Evolutionary conservation across 495 filamentous ascomycete genomes (phyloP).

Genomic region (Pseudomonodictys pantanalensis): DNA sequence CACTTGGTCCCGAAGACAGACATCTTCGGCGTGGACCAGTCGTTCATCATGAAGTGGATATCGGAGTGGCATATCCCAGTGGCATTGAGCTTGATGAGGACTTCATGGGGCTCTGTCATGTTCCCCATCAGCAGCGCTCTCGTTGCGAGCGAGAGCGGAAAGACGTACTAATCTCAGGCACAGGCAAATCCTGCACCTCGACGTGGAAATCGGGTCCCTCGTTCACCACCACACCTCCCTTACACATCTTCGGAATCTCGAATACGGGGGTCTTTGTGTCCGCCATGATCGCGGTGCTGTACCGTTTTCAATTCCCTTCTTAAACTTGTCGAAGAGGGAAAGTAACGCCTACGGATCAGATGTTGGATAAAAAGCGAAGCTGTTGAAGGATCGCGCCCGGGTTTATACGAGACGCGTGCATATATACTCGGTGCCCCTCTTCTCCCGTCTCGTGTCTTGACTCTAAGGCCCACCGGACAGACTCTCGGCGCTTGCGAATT

Average conservation of each 20-base stretch:
- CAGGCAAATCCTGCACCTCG: constrained; percentile 51
- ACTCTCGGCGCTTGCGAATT: no score
- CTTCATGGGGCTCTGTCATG: constrained; percentile 42
- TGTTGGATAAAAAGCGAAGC: no score
- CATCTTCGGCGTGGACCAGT: constrained; percentile 50
- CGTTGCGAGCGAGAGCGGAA: not conserved
- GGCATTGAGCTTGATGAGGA: constrained; percentile 43
- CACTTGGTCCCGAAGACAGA: constrained; percentile 47
- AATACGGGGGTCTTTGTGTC: constrained; percentile 9
- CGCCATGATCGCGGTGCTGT: constrained; percentile 5
- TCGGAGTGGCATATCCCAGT: constrained; percentile 45
- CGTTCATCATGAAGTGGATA: constrained; percentile 44
- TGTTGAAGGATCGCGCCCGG: no score
- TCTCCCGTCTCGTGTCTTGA: no score
- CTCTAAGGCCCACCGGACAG: no score
- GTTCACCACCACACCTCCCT: constrained; percentile 55
- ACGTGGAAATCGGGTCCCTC: constrained; percentile 54
- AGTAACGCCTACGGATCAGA: no score
- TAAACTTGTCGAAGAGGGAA: no score
- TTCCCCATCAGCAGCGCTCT: not conserved
- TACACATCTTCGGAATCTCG: constrained; percentile 53
- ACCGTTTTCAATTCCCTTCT: no score
- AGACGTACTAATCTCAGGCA: constrained; percentile 51
- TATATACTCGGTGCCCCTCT: no score
- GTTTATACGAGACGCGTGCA: no score